phyloP scores from a whole-genome alignment of 441 rosid species.

The Adansonia rubrostipa region DNA sequence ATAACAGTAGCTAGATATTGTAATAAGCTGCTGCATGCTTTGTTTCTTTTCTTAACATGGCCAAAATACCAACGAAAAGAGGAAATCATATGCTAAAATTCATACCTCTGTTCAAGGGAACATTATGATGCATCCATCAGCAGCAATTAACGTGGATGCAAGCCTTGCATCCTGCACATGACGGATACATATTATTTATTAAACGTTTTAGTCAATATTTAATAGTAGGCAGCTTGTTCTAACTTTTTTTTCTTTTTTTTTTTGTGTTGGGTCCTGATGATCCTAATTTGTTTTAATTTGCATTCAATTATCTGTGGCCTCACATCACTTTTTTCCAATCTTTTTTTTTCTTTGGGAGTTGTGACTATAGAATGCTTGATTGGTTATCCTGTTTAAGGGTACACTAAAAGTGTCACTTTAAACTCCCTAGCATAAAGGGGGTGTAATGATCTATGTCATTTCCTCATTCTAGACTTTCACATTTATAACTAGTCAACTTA shows the following conservation, averaged over 20 bases:
- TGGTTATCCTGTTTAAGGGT: not conserved
- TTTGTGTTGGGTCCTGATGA: not conserved
- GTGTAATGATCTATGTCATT: constrained; percentile 1
- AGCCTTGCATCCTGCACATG: not conserved
- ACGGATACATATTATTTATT: not conserved
- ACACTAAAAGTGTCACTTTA: not conserved
- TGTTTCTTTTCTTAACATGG: not conserved
- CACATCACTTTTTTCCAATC: not conserved
- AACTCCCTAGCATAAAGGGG: not conserved
- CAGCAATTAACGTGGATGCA: constrained; percentile 7
- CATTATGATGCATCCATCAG: constrained; percentile 6
- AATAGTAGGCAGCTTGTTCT: constrained; percentile 11
- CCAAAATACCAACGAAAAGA: not conserved
- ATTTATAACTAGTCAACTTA: constrained; percentile 4
- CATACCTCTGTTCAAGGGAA: not conserved
- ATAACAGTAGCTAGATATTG: not conserved
- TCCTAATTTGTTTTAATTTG: not conserved
- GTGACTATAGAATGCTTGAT: not conserved
- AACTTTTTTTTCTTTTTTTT: not conserved
- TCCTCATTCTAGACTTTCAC: not conserved
- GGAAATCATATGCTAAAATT: not conserved
- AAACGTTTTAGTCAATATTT: not conserved
- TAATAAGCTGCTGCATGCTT: not conserved
- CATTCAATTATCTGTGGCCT: constrained; percentile 15
- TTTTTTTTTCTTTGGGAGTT: not conserved